phyloP scores from a whole-genome alignment of 768 basidiomycete genomes.

The Panaeolus papilionaceus region DNA sequence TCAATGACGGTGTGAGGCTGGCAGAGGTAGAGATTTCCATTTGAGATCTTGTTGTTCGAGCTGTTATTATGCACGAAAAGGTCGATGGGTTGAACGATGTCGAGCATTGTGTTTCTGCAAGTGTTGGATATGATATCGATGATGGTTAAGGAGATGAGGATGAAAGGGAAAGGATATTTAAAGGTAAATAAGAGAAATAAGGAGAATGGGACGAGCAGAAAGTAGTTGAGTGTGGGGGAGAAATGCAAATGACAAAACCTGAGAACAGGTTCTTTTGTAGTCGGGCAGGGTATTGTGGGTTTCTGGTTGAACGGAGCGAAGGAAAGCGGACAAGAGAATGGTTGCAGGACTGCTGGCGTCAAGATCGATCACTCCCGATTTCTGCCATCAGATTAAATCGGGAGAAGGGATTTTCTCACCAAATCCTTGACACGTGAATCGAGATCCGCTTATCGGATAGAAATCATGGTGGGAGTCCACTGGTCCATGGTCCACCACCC shows the following conservation, averaged over 20 bases:
- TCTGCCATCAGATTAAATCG: constrained; percentile 15
- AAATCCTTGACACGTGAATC: constrained; percentile 30
- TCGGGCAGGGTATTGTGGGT: constrained; percentile 2
- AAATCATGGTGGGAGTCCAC: constrained; percentile 10
- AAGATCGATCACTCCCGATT: constrained; percentile 20
- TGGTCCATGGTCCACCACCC: constrained; percentile 7
- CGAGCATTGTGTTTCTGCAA: constrained; percentile 1
- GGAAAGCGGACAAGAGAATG: constrained; percentile 14
- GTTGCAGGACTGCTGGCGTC: constrained; percentile 15
- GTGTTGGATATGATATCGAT: not conserved
- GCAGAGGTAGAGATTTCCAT: constrained; percentile 43
- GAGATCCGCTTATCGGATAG: constrained; percentile 35
- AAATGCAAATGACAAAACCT: constrained; percentile 9
- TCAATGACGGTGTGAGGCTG: constrained; percentile 72
- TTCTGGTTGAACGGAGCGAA: constrained; percentile 11
- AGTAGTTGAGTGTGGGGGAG: not conserved
- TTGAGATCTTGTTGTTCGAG: constrained; percentile 10
- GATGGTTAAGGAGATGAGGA: not conserved
- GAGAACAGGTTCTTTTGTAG: constrained; percentile 8
- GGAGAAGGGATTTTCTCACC: constrained; percentile 16
- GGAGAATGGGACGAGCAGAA: not conserved
- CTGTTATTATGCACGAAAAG: constrained; percentile 10
- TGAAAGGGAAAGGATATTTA: not conserved
- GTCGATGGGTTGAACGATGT: constrained; percentile 13
- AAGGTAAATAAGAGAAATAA: not conserved